These are phyloP conservation scores for Trichoderma simmonsii DNA, from an alignment of 2,329 filamentous ascomycete species.

Conservation along the genomic window DNA sequence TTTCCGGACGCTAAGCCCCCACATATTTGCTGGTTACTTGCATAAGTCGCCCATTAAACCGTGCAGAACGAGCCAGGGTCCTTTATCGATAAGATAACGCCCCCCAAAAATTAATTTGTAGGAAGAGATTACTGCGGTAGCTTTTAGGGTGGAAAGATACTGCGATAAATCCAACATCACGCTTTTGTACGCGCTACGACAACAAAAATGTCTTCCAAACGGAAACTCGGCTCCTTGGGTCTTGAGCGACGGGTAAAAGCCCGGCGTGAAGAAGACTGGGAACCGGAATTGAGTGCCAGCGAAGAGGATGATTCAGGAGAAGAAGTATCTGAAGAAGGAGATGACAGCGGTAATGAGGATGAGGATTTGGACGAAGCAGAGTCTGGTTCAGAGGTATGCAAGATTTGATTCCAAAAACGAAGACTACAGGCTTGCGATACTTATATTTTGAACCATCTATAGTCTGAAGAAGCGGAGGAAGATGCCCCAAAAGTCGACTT, in stretches of 20 bases:
- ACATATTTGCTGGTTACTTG: constrained; percentile 3
- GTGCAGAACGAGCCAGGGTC: background rate
- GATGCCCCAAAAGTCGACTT: constrained; percentile 43
- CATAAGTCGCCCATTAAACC: background rate
- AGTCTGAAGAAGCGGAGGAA: constrained; percentile 29
- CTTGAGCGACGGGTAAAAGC: constrained; percentile 44
- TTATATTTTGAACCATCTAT: too few species aligned
- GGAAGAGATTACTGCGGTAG: background rate
- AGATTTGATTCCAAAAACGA: background rate
- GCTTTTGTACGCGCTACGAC: background rate
- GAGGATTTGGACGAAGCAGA: constrained; percentile 22
- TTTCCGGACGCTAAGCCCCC: constrained; percentile 1
- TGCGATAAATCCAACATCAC: background rate
- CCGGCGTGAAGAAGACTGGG: constrained; percentile 43
- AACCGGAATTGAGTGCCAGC: constrained; percentile 35
- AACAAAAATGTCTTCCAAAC: constrained; percentile 27
- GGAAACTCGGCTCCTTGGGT: constrained; percentile 38
- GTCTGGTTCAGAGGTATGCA: constrained; percentile 30
- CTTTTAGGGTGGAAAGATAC: background rate
- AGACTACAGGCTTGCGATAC: background rate
- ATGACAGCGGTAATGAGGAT: constrained; percentile 34
- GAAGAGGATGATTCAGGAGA: constrained; percentile 32
- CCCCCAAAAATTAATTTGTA: background rate
- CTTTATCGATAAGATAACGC: constrained; percentile 3
- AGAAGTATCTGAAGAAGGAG: constrained; percentile 28